Conservation (phyloP, 768 basidiomycete genomes). For the Pholiota molesta region DNA sequence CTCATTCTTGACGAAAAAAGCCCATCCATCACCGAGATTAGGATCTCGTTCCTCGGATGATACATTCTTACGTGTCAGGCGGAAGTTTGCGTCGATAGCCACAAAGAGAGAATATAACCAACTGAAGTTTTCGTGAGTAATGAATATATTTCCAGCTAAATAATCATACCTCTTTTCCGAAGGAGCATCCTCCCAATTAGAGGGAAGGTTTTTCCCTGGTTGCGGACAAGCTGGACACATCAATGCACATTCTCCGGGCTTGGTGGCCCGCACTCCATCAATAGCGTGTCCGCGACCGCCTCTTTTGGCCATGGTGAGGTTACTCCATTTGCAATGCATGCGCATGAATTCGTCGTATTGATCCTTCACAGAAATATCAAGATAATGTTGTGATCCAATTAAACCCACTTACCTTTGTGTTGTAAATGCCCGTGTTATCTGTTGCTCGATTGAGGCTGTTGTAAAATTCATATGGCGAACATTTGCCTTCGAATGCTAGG, state of each 20-base stretch:
- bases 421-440: background rate
- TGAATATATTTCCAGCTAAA: background rate
- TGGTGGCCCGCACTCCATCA: conserved; percentile 14
- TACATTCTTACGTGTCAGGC: conserved; percentile 30
- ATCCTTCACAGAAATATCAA: background rate
- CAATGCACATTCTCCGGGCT: conserved; percentile 21
- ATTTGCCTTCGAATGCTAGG: background rate
- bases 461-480: background rate
- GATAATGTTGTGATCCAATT: background rate
- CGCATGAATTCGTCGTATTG: conserved; percentile 9
- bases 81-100: conserved; percentile 27
- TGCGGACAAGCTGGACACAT: conserved; percentile 29
- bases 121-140: background rate
- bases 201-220: conserved; percentile 21
- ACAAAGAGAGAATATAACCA: conserved; percentile 31
- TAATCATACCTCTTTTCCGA: conserved; percentile 2
- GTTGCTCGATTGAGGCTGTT: background rate
- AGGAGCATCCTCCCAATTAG: conserved; percentile 17
- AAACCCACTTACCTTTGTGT: background rate
- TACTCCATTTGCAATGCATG: conserved; percentile 17
- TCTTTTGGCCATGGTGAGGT: conserved; percentile 17
- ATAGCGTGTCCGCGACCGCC: conserved; percentile 20
- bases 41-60: conserved; percentile 30
- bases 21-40: conserved; percentile 28
- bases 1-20: conserved; percentile 29